Base-by-base conservation (phyloP, 2,329 filamentous ascomycete genomes). In the Gnomoniopsis sp. region DNA sequence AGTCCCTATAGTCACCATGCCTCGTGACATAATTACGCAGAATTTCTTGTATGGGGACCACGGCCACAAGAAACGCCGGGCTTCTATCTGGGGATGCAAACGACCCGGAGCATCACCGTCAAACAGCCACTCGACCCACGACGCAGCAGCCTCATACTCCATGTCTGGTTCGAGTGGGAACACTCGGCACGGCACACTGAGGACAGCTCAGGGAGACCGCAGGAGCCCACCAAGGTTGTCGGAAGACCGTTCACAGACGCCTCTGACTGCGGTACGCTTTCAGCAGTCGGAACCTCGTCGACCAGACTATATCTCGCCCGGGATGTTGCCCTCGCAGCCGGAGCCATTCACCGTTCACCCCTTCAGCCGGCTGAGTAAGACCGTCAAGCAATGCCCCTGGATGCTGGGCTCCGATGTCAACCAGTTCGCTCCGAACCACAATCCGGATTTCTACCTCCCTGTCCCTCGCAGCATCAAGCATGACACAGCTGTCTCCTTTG, bases 381-480 rank as follows among this genome's bases (percentile, higher is more conserved):
- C 34, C 7, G 59, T 58, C n/a, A 55, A 49, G 21, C 55, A 48
- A n/a, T 61, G 59, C 19, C 59, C 59, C 34, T 61, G 55, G 59
- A 49, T 50, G 10, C 38, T 57, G 2, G 48, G 48, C 22, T 61
- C 46, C 12, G 51, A 44, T 12, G n/a, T 14, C 17, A 36, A 15
- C 3, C n/a, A 43, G 6, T 19, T 44, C 2, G 33, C n/a, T 8
- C 26, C 22, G 6, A 21, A 30, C 22, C 14, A 8, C 22, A 19
- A 12, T 14, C 23, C 21, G 19, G 11, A 17, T 21, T 58, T 58
- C 59, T 59, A 55, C 34, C 55, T 52, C 15, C 36, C 52, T 1
- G 52, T 49, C 6, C 59, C 59, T n/a, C 59, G 59, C 30, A 59
- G 56, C 36, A 44, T 55, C 6, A 38, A 49, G 11, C 59, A 61